Base-by-base conservation (phyloP, 495 filamentous ascomycete species). In the Beverwykella pulmonaria region DNA sequence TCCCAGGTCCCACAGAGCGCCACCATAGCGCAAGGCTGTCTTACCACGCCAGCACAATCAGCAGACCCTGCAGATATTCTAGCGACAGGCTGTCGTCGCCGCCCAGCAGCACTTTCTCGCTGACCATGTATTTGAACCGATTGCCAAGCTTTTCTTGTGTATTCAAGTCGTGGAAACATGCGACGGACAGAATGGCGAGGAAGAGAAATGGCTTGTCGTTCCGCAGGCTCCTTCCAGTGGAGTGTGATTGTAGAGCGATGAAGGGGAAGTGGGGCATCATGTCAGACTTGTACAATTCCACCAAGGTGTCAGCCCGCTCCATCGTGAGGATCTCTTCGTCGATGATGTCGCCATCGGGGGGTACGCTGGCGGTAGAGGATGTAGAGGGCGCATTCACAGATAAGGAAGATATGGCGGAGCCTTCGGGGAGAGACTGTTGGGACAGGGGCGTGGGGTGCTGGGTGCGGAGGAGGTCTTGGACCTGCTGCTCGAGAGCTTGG, bases 231-330 rank as follows among this genome's bases (percentile, higher is more conserved):
- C 32, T 29, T 0, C 47, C 67, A 1, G 54, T 64, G 34, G 56
- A 50, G n/a, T 65, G 46, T 0, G 61, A 25, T 12, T 55, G 48
- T n/a, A 70, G 20, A 2, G 60, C 44, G 32, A 70, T 39, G 22
- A 65, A 70, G 15, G 67, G 67, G 22, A 70, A 70, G 27, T 70
- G 67, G 5, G 67, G 61, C 60, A 65, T 70, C 61, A 70, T 65
- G 8, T 65, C 61, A 39, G 61, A 55, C 61, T 65, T 70, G 67
- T 65, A 70, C 56, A 65, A 20, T 15, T 70, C 47, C 15, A 70
- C 61, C 30, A 70, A 36, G 12, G 61, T 65, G 15, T 65, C 61
- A 1, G 67, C 67, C 15, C 22, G 46, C 55, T 70, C 67, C n/a
- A 50, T 52, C 1, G 55, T 56, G 25, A 70, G 7, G 2, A 70